These are phyloP conservation scores for Diospyros lotus DNA, from an alignment of 148 eudicot species.

Conservation along the genomic window DNA sequence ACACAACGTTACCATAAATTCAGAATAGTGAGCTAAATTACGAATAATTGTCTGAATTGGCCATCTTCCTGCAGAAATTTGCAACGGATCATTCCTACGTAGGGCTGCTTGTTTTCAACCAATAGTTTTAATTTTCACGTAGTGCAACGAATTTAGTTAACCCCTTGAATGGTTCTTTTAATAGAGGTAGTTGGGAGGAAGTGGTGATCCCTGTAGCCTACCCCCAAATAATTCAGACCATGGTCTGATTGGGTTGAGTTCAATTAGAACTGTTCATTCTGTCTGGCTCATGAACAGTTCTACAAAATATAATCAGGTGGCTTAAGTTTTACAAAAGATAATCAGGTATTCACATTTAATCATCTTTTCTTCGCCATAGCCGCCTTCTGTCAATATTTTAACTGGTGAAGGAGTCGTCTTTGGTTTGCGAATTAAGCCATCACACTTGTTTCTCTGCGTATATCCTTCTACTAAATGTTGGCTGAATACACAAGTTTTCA, in stretches of 20 bases:
- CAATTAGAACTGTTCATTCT: not conserved
- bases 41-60: not conserved
- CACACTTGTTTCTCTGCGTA: not conserved
- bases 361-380: not conserved
- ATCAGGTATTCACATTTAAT: not conserved
- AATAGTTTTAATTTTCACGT: not conserved
- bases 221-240: no score
- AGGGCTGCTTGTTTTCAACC: not conserved
- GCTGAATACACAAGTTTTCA: constrained; percentile 9
- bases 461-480: not conserved
- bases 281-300: no score
- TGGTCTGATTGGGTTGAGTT: not conserved
- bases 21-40: no score
- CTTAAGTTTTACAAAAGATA: not conserved
- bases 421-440: not conserved
- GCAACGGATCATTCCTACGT: no score
- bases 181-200: not conserved
- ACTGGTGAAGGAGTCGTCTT: not conserved
- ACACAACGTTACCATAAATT: no score
- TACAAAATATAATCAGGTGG: not conserved
- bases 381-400: not conserved
- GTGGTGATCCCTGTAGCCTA: no score
- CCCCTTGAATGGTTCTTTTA: no score
- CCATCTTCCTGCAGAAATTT: not conserved
- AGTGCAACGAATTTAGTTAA: not conserved